Conservation (phyloP, 2,329 filamentous ascomycete species). For the Ophiocordyceps sinensis region DNA sequence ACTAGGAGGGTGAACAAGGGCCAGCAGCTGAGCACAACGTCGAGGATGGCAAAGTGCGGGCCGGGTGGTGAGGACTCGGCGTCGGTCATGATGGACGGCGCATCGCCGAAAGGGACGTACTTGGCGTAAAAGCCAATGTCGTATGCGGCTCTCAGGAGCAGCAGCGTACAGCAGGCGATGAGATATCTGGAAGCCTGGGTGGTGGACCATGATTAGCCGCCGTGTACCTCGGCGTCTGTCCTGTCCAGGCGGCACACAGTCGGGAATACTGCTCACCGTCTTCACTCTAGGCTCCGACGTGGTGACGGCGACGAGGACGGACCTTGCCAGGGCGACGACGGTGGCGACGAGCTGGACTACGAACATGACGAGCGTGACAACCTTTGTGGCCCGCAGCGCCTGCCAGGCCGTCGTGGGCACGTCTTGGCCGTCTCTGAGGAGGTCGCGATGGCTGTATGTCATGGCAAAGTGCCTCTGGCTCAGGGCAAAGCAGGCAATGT, state of each 20-base stretch:
- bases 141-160: slow-evolving; percentile 12
- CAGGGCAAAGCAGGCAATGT: slow-evolving; percentile 7
- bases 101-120: slow-evolving; percentile 3
- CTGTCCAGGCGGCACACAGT: not conserved
- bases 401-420: not conserved
- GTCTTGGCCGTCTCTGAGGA: not conserved
- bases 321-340: slow-evolving; percentile 4
- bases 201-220: not conserved
- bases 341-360: slow-evolving; percentile 8
- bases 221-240: not conserved
- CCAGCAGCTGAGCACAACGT: slow-evolving; percentile 11
- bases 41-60: slow-evolving; percentile 7
- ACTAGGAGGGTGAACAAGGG: slow-evolving; percentile 11
- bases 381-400: not conserved
- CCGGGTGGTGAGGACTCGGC: not conserved
- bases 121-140: slow-evolving; percentile 7
- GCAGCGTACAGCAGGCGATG: slow-evolving; percentile 9
- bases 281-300: slow-evolving; percentile 4
- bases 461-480: slow-evolving; percentile 4
- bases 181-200: slow-evolving; percentile 10
- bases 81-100: not conserved
- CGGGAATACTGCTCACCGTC: slow-evolving; percentile 4
- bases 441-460: not conserved
- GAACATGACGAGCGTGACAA: slow-evolving; percentile 3
- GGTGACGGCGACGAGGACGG: slow-evolving; percentile 9